Conservation (phyloP, 176 grass and related monocot genomes). For the Avena sativa region DNA sequence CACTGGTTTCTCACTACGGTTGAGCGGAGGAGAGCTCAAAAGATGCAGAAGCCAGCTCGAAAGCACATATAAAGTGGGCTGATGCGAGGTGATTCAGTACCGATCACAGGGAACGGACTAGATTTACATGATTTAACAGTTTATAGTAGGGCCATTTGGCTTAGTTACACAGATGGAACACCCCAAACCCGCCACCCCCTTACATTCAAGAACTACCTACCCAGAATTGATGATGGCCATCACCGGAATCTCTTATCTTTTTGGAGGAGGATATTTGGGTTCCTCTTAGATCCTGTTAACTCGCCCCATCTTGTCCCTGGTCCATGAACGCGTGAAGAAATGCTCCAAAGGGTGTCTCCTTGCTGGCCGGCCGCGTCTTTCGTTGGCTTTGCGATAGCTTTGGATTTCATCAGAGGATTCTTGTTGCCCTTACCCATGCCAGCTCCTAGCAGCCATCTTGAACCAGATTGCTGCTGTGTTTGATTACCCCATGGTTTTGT, state of each 20-base stretch:
- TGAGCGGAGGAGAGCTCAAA: constrained; percentile 15
- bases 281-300: constrained; percentile 59
- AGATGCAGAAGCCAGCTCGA: constrained; percentile 10
- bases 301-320: constrained; percentile 64
- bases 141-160: neutral
- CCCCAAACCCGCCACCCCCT: neutral
- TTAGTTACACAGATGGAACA: constrained; percentile 5
- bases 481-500: constrained; percentile 76
- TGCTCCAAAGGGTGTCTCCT: constrained; percentile 92
- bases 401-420: constrained; percentile 86
- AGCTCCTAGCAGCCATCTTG: constrained; percentile 94
- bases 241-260: constrained; percentile 69
- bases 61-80: neutral
- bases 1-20: constrained; percentile 23
- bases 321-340: constrained; percentile 82
- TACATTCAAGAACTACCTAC: constrained; percentile 15
- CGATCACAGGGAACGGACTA: constrained; percentile 16
- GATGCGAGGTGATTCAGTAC: constrained; percentile 7
- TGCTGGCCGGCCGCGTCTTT: constrained; percentile 50
- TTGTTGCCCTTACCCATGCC: constrained; percentile 96
- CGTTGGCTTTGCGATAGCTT: constrained; percentile 51
- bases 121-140: constrained; percentile 46
- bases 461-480: constrained; percentile 85
- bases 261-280: constrained; percentile 82
- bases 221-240: constrained; percentile 16